Evolutionary conservation across 345 rosid species (phyloP).

Genomic region (Cardiospermum halicacabum): DNA sequence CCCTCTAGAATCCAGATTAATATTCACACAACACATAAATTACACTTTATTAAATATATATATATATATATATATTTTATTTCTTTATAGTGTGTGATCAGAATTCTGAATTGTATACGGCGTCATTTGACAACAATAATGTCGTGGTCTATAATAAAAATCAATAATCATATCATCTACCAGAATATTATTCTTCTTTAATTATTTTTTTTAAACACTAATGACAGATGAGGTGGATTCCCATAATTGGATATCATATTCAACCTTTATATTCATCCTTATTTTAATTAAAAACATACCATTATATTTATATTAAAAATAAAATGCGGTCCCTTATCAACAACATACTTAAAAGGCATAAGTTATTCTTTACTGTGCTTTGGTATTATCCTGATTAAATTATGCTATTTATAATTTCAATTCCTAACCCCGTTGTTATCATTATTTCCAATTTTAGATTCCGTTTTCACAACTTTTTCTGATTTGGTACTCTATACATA

Average conservation of each 20-base stretch:
- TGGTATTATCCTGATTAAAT: not conserved
- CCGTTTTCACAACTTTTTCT: not conserved
- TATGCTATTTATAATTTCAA: not conserved
- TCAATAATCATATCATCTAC: not conserved
- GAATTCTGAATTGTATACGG: not conserved
- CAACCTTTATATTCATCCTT: not conserved
- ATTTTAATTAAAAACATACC: not conserved
- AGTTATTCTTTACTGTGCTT: not conserved
- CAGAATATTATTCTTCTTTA: not conserved
- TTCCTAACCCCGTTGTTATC: not conserved
- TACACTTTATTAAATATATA: too few species aligned
- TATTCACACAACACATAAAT: too few species aligned
- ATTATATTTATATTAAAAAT: too few species aligned
- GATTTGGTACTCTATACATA: not conserved
- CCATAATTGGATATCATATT: not conserved
- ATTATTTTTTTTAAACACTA: not conserved
- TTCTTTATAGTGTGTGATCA: too few species aligned
- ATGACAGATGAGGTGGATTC: conserved; percentile 7
- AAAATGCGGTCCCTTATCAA: not conserved
- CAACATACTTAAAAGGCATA: not conserved
- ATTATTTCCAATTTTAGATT: not conserved
- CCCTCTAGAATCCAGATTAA: not conserved
- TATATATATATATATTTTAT: too few species aligned
- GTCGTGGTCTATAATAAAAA: not conserved
- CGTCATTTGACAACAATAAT: not conserved